Percentiles rank a stretch among this genome's conserved stretches.
Conservation (phyloP, 1,139 yeast genomes). For the Yamadazyma aaseri region DNA sequence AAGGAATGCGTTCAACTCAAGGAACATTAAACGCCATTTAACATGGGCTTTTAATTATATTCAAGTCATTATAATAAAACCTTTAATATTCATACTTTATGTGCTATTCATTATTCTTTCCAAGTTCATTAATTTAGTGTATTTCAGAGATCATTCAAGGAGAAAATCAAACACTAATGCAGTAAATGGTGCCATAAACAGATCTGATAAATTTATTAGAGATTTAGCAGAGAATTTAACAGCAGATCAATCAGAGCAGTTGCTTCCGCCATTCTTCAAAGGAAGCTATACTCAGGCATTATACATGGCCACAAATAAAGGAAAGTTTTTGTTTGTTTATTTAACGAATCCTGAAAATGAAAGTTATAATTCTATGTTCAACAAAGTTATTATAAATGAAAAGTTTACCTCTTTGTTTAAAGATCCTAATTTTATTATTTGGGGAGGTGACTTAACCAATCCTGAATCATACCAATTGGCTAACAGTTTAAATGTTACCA, state of each 20-base stretch:
- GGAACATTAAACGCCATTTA: conserved; percentile 35
- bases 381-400: conserved; percentile 54
- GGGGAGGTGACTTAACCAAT: conserved; percentile 86
- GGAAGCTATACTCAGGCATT: conserved; percentile 81
- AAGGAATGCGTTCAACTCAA: conserved; percentile 16
- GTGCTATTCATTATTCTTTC: conserved; percentile 25
- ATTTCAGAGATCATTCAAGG: conserved; percentile 23
- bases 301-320: conserved; percentile 62
- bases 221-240: conserved; percentile 35
- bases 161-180: conserved; percentile 4
- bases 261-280: conserved; percentile 53
- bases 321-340: conserved; percentile 70
- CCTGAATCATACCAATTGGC: conserved; percentile 87
- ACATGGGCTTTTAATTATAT: conserved; percentile 24
- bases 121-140: conserved; percentile 25
- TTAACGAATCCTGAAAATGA: conserved; percentile 76
- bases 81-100: conserved; percentile 26
- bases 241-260: conserved; percentile 17
- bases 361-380: conserved; percentile 52
- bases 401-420: conserved; percentile 51
- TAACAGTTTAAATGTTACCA: conserved; percentile 67
- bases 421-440: conserved; percentile 56
- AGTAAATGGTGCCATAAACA: conserved; percentile 31
- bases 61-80: conserved; percentile 25
- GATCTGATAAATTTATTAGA: conserved; percentile 33